A percentile compares a stretch with the other conserved stretches of the same genome.
Evolutionary conservation across 306 rosid genomes (phyloP).

Genomic region (Cajanus cajan): DNA sequence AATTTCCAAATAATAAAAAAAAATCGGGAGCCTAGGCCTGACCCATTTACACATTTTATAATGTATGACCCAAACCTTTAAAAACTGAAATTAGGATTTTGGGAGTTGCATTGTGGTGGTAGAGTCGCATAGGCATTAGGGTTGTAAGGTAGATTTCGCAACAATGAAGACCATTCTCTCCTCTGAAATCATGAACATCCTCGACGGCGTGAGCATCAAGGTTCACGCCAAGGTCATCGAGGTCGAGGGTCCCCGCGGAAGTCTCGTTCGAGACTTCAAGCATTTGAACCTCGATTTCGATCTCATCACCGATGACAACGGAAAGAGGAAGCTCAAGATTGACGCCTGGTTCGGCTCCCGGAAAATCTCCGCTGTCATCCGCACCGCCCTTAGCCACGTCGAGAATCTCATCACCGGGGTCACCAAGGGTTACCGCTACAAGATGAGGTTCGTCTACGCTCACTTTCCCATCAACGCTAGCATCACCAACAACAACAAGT

Average conservation of each 20-base stretch:
- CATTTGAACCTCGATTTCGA: slow-evolving; percentile 44
- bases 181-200: too few relatives aligned
- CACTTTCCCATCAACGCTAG: too few relatives aligned
- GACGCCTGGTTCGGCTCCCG: slow-evolving; percentile 38
- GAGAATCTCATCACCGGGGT: slow-evolving; percentile 78
- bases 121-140: too few relatives aligned
- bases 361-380: slow-evolving; percentile 80
- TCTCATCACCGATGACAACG: slow-evolving; percentile 48
- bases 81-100: too few relatives aligned
- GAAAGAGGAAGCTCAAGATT: slow-evolving; percentile 53
- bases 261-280: slow-evolving; percentile 63
- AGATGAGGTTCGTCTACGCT: slow-evolving; percentile 86
- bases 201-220: slow-evolving; percentile 68
- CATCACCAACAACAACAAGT: slow-evolving; percentile 36
- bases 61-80: too few relatives aligned
- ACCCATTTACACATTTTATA: too few relatives aligned
- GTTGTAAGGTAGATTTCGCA: too few relatives aligned
- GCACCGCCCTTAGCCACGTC: too few relatives aligned
- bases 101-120: too few relatives aligned
- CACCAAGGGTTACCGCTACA: slow-evolving; percentile 81
- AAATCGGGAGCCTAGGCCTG: too few relatives aligned
- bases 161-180: too few relatives aligned
- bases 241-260: slow-evolving; percentile 76
- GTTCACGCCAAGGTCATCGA: slow-evolving; percentile 75
- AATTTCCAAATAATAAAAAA: too few relatives aligned